Conservation (phyloP, 352 stramenopile species). For the Phytophthora ohioensis region DNA sequence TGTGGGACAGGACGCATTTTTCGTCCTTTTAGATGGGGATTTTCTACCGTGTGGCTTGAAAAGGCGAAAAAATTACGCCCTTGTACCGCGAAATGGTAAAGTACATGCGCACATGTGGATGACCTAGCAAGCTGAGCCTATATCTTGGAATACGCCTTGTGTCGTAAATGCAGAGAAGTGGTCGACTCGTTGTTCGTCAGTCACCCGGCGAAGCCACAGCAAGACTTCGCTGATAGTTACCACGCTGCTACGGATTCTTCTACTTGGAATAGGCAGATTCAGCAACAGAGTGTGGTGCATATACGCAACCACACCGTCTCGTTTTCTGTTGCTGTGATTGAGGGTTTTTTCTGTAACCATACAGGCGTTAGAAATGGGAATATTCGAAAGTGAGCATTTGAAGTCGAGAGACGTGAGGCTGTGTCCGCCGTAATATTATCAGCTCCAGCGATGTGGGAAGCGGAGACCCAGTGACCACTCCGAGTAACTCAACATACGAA, state of each 20-base stretch:
- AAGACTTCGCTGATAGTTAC: background rate
- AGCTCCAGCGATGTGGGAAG: background rate
- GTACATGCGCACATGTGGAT: background rate
- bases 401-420: background rate
- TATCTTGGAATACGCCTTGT: background rate
- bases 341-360: background rate
- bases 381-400: background rate
- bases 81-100: background rate
- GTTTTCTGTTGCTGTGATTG: background rate
- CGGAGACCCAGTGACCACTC: background rate
- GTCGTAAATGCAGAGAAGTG: background rate
- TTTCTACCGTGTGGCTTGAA: background rate
- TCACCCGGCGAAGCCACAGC: background rate
- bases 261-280: background rate
- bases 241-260: background rate
- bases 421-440: background rate
- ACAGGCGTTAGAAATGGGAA: background rate
- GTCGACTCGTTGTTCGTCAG: background rate
- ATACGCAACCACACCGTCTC: background rate
- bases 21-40: background rate
- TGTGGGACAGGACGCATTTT: background rate
- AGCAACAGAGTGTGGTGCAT: background rate
- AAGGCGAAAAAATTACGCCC: background rate
- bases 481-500: background rate
- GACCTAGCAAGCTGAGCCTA: background rate